Percentiles rank a stretch among this genome's conserved stretches.
phyloP scores from a whole-genome alignment of 495 filamentous ascomycete genomes.

The Immersiella caudata region DNA sequence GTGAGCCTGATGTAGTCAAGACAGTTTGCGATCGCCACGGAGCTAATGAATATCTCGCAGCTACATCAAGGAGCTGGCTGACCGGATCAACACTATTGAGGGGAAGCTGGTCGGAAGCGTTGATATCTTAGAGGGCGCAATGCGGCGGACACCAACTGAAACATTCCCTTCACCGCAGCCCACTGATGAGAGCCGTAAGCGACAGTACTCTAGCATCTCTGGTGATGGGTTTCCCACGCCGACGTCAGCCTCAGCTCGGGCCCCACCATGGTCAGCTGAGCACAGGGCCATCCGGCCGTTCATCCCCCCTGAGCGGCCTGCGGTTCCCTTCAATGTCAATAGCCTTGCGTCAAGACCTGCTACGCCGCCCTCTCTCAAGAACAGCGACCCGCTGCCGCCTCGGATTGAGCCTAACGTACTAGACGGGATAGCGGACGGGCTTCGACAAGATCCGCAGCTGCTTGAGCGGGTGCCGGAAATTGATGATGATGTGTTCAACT shows the following conservation, averaged over 20 bases:
- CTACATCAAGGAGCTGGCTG: conserved; percentile 95
- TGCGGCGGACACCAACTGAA: conserved; percentile 43
- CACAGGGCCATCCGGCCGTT: conserved; percentile 47
- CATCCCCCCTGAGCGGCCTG: conserved; percentile 32
- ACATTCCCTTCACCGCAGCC: conserved; percentile 39
- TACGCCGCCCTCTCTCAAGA: conserved; percentile 31
- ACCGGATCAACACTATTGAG: conserved; percentile 83
- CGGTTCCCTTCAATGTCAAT: conserved; percentile 42
- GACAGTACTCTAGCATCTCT: conserved; percentile 52
- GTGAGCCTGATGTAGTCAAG: conserved; percentile 47
- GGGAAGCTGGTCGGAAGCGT: conserved; percentile 51
- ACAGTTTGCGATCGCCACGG: background rate
- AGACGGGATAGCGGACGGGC: conserved; percentile 20
- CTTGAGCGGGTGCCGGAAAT: conserved; percentile 40
- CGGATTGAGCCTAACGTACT: background rate
- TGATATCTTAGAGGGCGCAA: conserved; percentile 27
- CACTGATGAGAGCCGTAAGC: conserved; percentile 45
- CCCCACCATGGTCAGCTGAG: conserved; percentile 41
- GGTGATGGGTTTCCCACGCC: conserved; percentile 42
- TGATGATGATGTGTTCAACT: conserved; percentile 49
- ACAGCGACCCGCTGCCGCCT: conserved; percentile 6
- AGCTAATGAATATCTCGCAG: conserved; percentile 45
- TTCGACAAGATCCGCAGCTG: conserved; percentile 35
- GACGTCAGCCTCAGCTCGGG: conserved; percentile 34
- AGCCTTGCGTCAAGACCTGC: conserved; percentile 41